Evolutionary conservation across 164 flowering plant genomes (phyloP).

Genomic region (Vitis riparia): DNA sequence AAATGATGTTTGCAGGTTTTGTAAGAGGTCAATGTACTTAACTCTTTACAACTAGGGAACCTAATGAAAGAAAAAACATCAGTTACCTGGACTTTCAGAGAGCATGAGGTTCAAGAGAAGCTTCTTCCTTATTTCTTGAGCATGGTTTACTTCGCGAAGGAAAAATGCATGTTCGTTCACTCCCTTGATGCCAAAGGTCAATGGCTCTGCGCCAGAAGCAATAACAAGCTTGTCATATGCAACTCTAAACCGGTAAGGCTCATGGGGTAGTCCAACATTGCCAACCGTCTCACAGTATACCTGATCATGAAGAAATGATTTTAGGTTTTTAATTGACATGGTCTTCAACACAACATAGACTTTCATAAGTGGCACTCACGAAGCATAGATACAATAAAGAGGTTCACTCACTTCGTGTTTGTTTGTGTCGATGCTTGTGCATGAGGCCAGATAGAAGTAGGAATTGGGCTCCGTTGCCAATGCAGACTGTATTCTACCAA

Average conservation of each 20-base stretch:
- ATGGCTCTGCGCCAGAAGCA: constrained; percentile 80
- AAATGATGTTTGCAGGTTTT: no score
- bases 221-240: constrained; percentile 92
- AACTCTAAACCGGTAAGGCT: constrained; percentile 64
- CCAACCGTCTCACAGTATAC: constrained; percentile 65
- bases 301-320: constrained; percentile 27
- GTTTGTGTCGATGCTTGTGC: constrained; percentile 55
- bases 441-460: constrained; percentile 70
- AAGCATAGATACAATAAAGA: neutral
- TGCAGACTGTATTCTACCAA: constrained; percentile 69
- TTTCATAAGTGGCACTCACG: neutral
- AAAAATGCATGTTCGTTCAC: constrained; percentile 79
- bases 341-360: neutral
- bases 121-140: constrained; percentile 87
- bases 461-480: constrained; percentile 63
- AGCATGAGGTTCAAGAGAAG: constrained; percentile 87
- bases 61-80: neutral
- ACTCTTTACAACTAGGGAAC: neutral
- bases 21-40: no score
- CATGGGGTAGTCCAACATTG: constrained; percentile 29
- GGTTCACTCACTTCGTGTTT: constrained; percentile 70
- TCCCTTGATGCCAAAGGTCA: constrained; percentile 80
- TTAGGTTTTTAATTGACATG: neutral
- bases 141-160: constrained; percentile 85
- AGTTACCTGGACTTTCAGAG: constrained; percentile 72